Evolutionary conservation across 768 basidiomycete genomes (phyloP), one percentile per base, ranked within the genome.

Genomic region (Pholiota microspora): DNA sequence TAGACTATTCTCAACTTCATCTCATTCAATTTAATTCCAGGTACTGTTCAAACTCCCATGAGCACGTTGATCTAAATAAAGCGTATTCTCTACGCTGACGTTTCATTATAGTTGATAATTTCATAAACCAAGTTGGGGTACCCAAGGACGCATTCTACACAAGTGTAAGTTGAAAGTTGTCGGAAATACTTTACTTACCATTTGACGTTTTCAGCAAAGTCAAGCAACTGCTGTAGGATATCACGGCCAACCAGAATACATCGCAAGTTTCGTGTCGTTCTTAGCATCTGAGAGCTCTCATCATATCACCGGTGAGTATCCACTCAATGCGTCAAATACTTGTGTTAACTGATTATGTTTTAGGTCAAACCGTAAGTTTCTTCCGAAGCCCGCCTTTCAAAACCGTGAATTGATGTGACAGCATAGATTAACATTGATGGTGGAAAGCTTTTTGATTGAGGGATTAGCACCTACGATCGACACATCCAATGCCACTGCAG

Each of bases 181-280:
- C 29, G 29, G 7, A n/a, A 31, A 31, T 31, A 31, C 29, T 6
- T 31, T 31, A 31, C 6, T 6, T 31, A 6, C 6, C 29, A 6
- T 31, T 6, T 31, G 7, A 6, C 12, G 29, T 31, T 31, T 31
- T 6, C n/a, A 59, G 52, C 46, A 53, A 48, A 58, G 53, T 15
- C 36, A 49, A 8, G 44, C 31, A 4, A 53, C 51, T 32, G 53
- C 63, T 5, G 28, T 65, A 10, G 62, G 62, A 44, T 57, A 66
- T 5, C 36, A 60, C 7, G 68, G 62, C 23, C 54, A 66, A n/a
- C 67, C 71, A 1, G 66, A 72, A 34, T 64, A 73, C 32, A 51
- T 74, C 8, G 72, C 74, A 23, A 60, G 61, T 7, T n/a, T 69
- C 4, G 71, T 74, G 0, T 73, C 71, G 1, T 74, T 65, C 51